Percentiles rank a stretch among this genome's conserved stretches.
Conservation (phyloP, 345 rosid genomes). For the Streptanthus diversifolius region DNA sequence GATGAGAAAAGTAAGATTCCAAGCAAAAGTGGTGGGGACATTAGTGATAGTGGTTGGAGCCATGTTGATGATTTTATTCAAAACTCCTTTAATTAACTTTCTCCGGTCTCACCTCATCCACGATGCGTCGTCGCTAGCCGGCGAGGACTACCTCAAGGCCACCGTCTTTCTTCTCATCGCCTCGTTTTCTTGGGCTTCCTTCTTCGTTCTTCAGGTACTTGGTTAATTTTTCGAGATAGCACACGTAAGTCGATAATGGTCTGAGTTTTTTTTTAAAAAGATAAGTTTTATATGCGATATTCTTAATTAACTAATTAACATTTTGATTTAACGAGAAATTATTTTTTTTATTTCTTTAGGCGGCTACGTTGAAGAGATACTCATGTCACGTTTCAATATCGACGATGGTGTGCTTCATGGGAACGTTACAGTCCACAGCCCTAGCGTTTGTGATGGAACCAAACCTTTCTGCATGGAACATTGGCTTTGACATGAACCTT, state of each 20-base stretch:
- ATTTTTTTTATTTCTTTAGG: slow-evolving; percentile 31
- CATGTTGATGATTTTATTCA: slow-evolving; percentile 76
- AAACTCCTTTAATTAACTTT: slow-evolving; percentile 55
- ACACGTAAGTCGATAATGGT: not conserved
- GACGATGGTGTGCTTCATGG: slow-evolving; percentile 72
- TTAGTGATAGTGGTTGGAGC: slow-evolving; percentile 82
- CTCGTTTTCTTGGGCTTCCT: slow-evolving; percentile 85
- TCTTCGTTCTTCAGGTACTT: slow-evolving; percentile 71
- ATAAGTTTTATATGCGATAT: not conserved
- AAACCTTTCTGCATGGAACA: slow-evolving; percentile 56
- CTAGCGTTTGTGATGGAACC: slow-evolving; percentile 78
- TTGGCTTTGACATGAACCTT: slow-evolving; percentile 92
- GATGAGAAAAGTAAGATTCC: slow-evolving; percentile 67
- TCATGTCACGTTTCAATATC: slow-evolving; percentile 81
- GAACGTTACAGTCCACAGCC: slow-evolving; percentile 84
- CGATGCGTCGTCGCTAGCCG: not conserved
- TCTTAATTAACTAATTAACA: not conserved
- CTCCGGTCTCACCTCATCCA: slow-evolving; percentile 54
- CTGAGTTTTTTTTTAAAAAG: not conserved
- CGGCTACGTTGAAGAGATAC: slow-evolving; percentile 79
- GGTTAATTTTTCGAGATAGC: not conserved
- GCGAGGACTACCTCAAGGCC: slow-evolving; percentile 58
- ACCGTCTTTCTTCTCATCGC: slow-evolving; percentile 76
- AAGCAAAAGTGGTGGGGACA: slow-evolving; percentile 84
- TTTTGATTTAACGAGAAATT: slow-evolving; percentile 6